Conservation (phyloP, 768 basidiomycete species). For the Psilocybe cubensis region DNA sequence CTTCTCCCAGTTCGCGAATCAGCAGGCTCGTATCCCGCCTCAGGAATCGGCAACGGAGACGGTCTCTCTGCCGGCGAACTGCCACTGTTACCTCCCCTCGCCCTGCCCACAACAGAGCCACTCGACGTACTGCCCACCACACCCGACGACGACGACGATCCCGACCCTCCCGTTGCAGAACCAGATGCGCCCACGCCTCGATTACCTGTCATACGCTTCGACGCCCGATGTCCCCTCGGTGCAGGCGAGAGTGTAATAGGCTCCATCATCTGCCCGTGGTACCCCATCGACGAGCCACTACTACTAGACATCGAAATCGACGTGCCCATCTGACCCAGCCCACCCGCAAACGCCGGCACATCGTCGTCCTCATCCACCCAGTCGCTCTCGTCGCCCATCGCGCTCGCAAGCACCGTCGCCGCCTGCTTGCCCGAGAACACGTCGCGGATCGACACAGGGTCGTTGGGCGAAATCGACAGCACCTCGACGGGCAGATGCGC, state of each 20-base stretch:
- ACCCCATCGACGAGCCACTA: not conserved
- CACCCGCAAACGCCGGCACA: conserved; percentile 71
- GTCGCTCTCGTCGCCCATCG: conserved; percentile 73
- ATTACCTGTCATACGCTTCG: conserved; percentile 36
- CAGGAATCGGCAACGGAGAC: conserved; percentile 53
- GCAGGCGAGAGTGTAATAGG: conserved; percentile 55
- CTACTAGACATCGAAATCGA: conserved; percentile 31
- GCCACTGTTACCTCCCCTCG: conserved; percentile 36
- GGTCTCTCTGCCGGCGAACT: conserved; percentile 64
- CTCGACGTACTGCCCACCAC: not conserved
- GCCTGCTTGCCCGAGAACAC: conserved; percentile 78
- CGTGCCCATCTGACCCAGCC: conserved; percentile 67
- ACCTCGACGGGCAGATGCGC: conserved; percentile 78
- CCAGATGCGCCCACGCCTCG: not conserved
- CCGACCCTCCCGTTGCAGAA: not conserved
- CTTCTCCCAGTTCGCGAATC: conserved; percentile 62
- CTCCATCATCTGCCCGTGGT: conserved; percentile 28
- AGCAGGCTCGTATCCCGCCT: conserved; percentile 47
- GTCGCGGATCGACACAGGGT: conserved; percentile 63
- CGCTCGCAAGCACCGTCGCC: conserved; percentile 17
- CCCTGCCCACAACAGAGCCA: not conserved
- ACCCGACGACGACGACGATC: not conserved
- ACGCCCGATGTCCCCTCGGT: conserved; percentile 48
- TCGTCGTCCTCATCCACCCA: conserved; percentile 92
- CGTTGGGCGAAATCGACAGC: conserved; percentile 62